A percentile compares a stretch with the other conserved stretches of the same genome.
These are phyloP conservation scores for Fusarium sp. DNA, from an alignment of 2,329 filamentous ascomycete genomes.

Conservation along the genomic window DNA sequence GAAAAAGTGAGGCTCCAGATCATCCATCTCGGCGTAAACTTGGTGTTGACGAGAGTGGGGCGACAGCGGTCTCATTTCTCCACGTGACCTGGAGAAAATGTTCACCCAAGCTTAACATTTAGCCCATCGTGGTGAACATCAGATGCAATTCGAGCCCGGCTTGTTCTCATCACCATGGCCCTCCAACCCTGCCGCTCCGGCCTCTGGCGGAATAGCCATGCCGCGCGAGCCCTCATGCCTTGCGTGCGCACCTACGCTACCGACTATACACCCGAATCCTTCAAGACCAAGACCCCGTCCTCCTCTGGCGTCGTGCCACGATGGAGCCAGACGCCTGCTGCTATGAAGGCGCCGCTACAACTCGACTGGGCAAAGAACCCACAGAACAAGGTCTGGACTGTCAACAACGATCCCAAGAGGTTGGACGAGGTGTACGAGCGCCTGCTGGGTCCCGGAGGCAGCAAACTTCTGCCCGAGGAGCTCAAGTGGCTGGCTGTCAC, in stretches of 20 bases:
- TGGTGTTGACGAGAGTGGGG: slow-evolving; percentile 37
- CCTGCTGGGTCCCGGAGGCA: slow-evolving; percentile 78
- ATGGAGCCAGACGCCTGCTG: slow-evolving; percentile 76
- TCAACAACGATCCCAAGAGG: slow-evolving; percentile 78
- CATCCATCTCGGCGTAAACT: neutral
- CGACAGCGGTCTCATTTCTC: slow-evolving; percentile 6
- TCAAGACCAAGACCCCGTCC: slow-evolving; percentile 32
- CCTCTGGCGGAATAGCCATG: slow-evolving; percentile 41
- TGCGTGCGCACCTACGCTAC: slow-evolving; percentile 45
- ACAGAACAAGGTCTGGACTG: slow-evolving; percentile 64
- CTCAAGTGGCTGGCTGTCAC: slow-evolving; percentile 97
- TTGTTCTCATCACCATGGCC: slow-evolving; percentile 42
- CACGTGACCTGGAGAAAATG: slow-evolving; percentile 49
- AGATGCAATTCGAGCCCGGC: slow-evolving; percentile 1
- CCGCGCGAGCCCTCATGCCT: slow-evolving; percentile 34
- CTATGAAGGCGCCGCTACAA: slow-evolving; percentile 75
- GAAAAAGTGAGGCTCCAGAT: slow-evolving; percentile 12
- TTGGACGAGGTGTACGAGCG: slow-evolving; percentile 81
- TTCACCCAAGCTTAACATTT: slow-evolving; percentile 38
- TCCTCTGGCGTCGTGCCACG: slow-evolving; percentile 55
- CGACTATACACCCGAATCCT: slow-evolving; percentile 42
- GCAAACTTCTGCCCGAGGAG: slow-evolving; percentile 83
- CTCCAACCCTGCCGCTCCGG: slow-evolving; percentile 47
- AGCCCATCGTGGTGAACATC: neutral
- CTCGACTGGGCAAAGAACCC: slow-evolving; percentile 66